Evolutionary conservation across 805 yeast genomes (phyloP).

Genomic region (Lipomyces sp.): DNA sequence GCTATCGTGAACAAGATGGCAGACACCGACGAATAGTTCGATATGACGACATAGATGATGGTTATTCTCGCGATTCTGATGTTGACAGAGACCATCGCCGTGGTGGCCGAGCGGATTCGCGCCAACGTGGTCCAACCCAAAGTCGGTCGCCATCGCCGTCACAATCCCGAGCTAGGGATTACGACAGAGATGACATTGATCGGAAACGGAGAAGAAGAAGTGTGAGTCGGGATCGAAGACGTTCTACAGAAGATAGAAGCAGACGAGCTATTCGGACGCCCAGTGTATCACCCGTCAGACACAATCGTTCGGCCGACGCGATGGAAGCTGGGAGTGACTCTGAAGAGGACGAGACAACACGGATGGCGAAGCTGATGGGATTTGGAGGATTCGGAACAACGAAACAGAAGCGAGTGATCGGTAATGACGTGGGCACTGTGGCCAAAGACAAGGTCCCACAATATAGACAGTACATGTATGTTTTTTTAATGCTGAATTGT

Average conservation of each 20-base stretch:
- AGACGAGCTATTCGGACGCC: conserved; percentile 16
- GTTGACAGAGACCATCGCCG: conserved; percentile 1
- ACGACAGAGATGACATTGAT: background rate
- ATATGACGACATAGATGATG: conserved; percentile 11
- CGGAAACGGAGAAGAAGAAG: background rate
- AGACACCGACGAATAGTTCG: conserved; percentile 6
- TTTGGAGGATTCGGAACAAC: conserved; percentile 50
- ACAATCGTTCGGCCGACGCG: conserved; percentile 19
- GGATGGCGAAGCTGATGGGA: conserved; percentile 51
- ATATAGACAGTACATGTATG: conserved; percentile 50
- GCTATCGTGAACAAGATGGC: conserved; percentile 9
- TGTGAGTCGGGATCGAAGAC: background rate
- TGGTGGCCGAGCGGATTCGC: background rate
- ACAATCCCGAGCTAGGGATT: conserved; percentile 1
- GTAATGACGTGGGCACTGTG: conserved; percentile 46
- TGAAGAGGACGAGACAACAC: conserved; percentile 35
- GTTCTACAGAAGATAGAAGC: background rate
- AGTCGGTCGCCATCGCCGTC: background rate
- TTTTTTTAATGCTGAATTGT: background rate
- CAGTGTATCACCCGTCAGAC: conserved; percentile 17
- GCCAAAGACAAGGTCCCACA: conserved; percentile 43
- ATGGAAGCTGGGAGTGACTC: conserved; percentile 23
- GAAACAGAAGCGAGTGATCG: conserved; percentile 50
- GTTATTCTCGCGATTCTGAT: conserved; percentile 14
- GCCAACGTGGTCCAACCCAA: background rate